These are phyloP conservation scores for Cystofilobasidium bisporidii DNA, from an alignment of 768 basidiomycete species.

Conservation along the genomic window DNA sequence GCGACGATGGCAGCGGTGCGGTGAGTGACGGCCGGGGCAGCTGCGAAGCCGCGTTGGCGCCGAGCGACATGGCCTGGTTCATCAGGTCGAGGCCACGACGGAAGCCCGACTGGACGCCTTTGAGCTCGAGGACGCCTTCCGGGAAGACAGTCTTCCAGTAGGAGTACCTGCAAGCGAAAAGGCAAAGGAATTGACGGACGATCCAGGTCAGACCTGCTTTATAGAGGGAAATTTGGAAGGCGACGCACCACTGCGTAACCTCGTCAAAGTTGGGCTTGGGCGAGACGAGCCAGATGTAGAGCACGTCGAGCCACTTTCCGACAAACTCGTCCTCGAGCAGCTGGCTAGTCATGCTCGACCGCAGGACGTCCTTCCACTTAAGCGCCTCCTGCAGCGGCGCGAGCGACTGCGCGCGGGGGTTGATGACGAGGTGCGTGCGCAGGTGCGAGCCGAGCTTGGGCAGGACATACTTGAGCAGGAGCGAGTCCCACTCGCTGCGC, in stretches of 20 bases:
- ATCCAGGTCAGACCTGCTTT: too few species aligned
- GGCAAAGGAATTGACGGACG: not conserved
- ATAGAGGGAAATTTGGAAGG: too few species aligned
- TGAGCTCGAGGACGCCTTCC: conserved; percentile 55
- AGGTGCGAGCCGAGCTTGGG: conserved; percentile 78
- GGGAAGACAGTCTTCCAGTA: conserved; percentile 29
- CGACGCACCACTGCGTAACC: conserved; percentile 78
- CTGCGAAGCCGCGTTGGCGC: conserved; percentile 53
- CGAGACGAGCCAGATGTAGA: conserved; percentile 88
- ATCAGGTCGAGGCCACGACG: conserved; percentile 81
- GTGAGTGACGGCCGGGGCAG: conserved; percentile 24
- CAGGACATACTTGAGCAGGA: conserved; percentile 80
- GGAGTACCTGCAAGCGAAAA: conserved; percentile 15
- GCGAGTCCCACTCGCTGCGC: conserved; percentile 73
- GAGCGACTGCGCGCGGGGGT: conserved; percentile 85
- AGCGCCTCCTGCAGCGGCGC: conserved; percentile 62
- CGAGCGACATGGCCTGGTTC: conserved; percentile 84
- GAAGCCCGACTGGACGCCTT: conserved; percentile 67
- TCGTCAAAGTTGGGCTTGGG: conserved; percentile 80
- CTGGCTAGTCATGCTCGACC: conserved; percentile 66
- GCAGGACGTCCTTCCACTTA: conserved; percentile 64
- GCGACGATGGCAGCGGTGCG: not conserved
- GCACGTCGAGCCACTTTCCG: conserved; percentile 87
- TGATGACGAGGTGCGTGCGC: conserved; percentile 76
- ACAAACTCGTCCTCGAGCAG: conserved; percentile 87